Evolutionary conservation across 768 basidiomycete species (phyloP).

Genomic region (Cyathus striatus): DNA sequence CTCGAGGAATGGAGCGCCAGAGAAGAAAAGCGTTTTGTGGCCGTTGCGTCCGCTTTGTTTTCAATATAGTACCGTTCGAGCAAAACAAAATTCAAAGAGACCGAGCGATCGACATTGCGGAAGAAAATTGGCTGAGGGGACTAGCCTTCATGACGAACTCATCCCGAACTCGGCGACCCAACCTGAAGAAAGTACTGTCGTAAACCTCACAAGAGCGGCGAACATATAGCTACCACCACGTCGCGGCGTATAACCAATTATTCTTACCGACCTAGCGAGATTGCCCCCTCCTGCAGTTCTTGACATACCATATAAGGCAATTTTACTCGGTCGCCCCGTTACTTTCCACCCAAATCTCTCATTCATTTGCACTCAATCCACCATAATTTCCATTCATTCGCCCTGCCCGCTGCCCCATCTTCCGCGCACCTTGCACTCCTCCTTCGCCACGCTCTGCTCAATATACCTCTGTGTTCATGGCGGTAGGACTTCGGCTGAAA

Average conservation of each 20-base stretch:
- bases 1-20: neutral
- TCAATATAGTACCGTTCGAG: constrained; percentile 17
- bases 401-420: neutral
- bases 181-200: constrained; percentile 3
- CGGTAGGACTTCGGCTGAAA: neutral
- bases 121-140: constrained; percentile 26
- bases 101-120: constrained; percentile 30
- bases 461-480: too few species aligned
- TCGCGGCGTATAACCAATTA: too few species aligned
- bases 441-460: too few species aligned
- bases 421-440: too few species aligned
- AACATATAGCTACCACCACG: too few species aligned
- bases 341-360: neutral
- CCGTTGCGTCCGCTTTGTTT: too few species aligned
- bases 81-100: constrained; percentile 14
- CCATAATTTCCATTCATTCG: neutral
- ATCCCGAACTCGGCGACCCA: constrained; percentile 7
- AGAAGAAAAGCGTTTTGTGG: neutral
- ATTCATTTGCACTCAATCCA: neutral
- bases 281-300: too few species aligned
- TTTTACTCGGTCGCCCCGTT: neutral
- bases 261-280: too few species aligned
- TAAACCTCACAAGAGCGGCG: too few species aligned
- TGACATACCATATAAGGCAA: too few species aligned
- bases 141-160: constrained; percentile 1